A percentile compares a stretch with the other conserved stretches of the same genome.
These are phyloP conservation scores for Hippophae rhamnoides DNA, from an alignment of 306 rosid species.

Conservation along the genomic window DNA sequence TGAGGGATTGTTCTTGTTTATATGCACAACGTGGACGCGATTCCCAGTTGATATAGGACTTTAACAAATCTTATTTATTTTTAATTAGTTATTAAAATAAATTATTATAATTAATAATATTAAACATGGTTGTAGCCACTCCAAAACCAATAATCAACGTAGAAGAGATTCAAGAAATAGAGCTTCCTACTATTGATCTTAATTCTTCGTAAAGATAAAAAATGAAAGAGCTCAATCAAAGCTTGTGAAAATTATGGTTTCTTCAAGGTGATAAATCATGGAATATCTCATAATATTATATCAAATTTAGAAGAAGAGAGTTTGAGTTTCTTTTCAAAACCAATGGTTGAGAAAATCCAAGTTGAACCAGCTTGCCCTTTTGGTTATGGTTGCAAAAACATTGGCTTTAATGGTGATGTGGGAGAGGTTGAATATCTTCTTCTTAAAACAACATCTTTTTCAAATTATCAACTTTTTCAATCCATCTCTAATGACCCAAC, in stretches of 20 bases:
- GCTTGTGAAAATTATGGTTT: conserved; percentile 65
- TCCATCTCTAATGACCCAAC: conserved; percentile 34
- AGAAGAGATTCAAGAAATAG: conserved; percentile 29
- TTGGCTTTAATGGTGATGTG: conserved; percentile 56
- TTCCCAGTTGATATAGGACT: no score
- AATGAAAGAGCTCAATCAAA: conserved; percentile 30
- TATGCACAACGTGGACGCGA: no score
- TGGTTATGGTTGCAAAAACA: conserved; percentile 64
- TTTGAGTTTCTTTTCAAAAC: conserved; percentile 42
- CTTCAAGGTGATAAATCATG: conserved; percentile 62
- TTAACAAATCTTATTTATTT: no score
- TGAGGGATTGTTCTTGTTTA: no score
- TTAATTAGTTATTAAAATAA: no score
- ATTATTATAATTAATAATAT: no score
- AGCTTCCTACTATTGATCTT: conserved; percentile 54
- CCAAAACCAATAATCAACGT: conserved; percentile 15
- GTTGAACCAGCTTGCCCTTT: conserved; percentile 32
- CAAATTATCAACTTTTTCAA: conserved; percentile 35
- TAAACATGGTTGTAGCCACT: conserved; percentile 41
- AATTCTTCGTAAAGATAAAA: conserved; percentile 20
- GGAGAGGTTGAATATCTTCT: conserved; percentile 69
- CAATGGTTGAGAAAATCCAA: conserved; percentile 28
- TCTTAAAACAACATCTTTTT: conserved; percentile 27
- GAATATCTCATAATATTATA: conserved; percentile 25
- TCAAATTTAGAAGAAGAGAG: conserved; percentile 39